phyloP scores from a whole-genome alignment of 208 protist species.

The Trypanosoma brucei region DNA sequence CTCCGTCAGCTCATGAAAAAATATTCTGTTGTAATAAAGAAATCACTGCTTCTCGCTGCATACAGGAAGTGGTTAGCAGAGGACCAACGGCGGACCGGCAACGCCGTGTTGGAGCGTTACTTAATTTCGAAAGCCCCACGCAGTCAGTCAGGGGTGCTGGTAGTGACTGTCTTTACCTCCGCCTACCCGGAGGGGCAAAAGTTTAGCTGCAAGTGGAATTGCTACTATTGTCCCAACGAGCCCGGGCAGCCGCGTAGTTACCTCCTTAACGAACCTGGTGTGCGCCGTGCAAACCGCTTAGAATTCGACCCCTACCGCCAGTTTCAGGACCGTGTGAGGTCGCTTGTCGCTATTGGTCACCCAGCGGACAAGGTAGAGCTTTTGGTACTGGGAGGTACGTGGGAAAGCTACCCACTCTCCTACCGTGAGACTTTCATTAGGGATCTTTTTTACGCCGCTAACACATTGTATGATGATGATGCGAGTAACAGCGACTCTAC shows the following conservation, averaged over 20 bases:
- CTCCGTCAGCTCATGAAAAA: slow-evolving; percentile 65
- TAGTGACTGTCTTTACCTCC: slow-evolving; percentile 90
- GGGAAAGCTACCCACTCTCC: slow-evolving; percentile 93
- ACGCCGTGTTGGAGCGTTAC: slow-evolving; percentile 41
- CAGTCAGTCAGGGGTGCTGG: slow-evolving; percentile 88
- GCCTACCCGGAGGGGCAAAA: slow-evolving; percentile 76
- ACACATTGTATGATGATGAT: slow-evolving; percentile 58
- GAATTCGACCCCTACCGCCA: slow-evolving; percentile 76
- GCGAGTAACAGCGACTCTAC: slow-evolving; percentile 2
- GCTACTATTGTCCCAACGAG: slow-evolving; percentile 92
- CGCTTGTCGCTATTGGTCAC: slow-evolving; percentile 84
- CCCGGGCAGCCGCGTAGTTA: slow-evolving; percentile 89
- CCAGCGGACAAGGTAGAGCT: slow-evolving; percentile 96
- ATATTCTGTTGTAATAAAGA: slow-evolving; percentile 59
- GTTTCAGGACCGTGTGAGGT: slow-evolving; percentile 77
- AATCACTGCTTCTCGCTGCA: slow-evolving; percentile 69
- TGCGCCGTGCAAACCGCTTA: slow-evolving; percentile 82
- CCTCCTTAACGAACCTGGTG: slow-evolving; percentile 84
- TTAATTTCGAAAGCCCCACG: slow-evolving; percentile 82
- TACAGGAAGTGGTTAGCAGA: slow-evolving; percentile 55
- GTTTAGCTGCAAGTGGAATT: slow-evolving; percentile 92
- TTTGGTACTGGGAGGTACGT: slow-evolving; percentile 99
- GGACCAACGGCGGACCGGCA: background rate
- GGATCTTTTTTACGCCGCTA: slow-evolving; percentile 89
- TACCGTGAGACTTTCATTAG: slow-evolving; percentile 92